A percentile compares a stretch with the other conserved stretches of the same genome.
Evolutionary conservation across 345 rosid species (phyloP).

Genomic region (Hypericum perforatum): DNA sequence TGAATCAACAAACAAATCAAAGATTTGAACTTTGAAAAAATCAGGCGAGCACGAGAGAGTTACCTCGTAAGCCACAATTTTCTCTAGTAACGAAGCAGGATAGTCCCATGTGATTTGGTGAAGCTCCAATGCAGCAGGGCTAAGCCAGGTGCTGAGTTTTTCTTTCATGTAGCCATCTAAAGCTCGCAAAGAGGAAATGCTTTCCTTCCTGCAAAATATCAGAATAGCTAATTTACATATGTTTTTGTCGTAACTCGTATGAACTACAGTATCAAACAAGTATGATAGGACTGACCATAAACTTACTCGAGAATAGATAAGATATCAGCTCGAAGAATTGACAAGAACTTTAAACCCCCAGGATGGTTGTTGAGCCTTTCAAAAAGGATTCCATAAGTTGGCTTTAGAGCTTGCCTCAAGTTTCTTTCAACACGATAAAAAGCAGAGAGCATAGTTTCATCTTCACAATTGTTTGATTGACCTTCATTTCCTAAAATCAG

Average conservation of each 20-base stretch:
- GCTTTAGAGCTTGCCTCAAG: slow-evolving; percentile 72
- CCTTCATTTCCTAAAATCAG: slow-evolving; percentile 32
- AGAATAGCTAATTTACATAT: background rate
- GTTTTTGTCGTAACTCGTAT: background rate
- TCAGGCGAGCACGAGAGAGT: background rate
- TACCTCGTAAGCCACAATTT: slow-evolving; percentile 89
- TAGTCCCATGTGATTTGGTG: slow-evolving; percentile 89
- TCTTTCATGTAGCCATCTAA: slow-evolving; percentile 74
- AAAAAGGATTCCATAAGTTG: slow-evolving; percentile 69
- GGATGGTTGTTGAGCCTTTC: slow-evolving; percentile 78
- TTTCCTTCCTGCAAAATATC: slow-evolving; percentile 54
- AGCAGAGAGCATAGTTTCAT: slow-evolving; percentile 44
- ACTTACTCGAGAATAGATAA: slow-evolving; percentile 59
- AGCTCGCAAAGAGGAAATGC: slow-evolving; percentile 50
- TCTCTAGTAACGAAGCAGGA: slow-evolving; percentile 89
- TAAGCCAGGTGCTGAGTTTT: slow-evolving; percentile 83
- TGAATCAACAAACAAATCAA: background rate
- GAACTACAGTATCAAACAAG: background rate
- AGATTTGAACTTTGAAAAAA: slow-evolving; percentile 2
- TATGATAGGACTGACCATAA: slow-evolving; percentile 11
- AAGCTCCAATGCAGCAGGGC: slow-evolving; percentile 86
- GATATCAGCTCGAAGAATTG: slow-evolving; percentile 73
- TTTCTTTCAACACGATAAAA: slow-evolving; percentile 75
- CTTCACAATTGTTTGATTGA: slow-evolving; percentile 22
- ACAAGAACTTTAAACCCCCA: slow-evolving; percentile 73